phyloP scores from a whole-genome alignment of 768 basidiomycete species.

The Mycena sanguinolenta region DNA sequence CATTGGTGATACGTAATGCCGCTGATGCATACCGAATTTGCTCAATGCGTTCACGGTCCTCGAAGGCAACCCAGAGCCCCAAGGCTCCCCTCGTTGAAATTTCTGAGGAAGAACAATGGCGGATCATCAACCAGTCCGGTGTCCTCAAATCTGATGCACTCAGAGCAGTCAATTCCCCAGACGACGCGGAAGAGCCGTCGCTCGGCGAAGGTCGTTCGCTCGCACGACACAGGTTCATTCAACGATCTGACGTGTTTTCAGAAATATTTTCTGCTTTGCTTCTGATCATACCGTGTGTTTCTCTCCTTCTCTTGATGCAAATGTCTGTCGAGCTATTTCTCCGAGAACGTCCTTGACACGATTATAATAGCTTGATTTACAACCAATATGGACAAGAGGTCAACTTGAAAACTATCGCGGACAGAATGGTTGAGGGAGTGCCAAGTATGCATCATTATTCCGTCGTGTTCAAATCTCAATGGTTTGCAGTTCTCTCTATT shows the following conservation, averaged over 20 bases:
- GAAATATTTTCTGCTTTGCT: conserved; percentile 78
- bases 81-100: conserved; percentile 48
- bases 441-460: conserved; percentile 70
- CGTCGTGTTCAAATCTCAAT: conserved; percentile 15
- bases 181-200: conserved; percentile 23
- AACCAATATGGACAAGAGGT: conserved; percentile 81
- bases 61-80: neutral
- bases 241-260: conserved; percentile 43
- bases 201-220: conserved; percentile 16
- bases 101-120: conserved; percentile 83
- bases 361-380: conserved; percentile 73
- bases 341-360: neutral
- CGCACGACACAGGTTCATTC: neutral
- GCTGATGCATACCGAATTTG: neutral
- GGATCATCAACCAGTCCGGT: conserved; percentile 77
- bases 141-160: conserved; percentile 50
- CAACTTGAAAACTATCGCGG: conserved; percentile 46
- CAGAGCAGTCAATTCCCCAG: conserved; percentile 47
- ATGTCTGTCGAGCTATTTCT: conserved; percentile 66
- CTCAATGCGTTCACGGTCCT: conserved; percentile 6
- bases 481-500: conserved; percentile 70
- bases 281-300: conserved; percentile 80
- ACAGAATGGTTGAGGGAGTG: conserved; percentile 58
- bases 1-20: conserved; percentile 18
- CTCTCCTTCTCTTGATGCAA: conserved; percentile 84